phyloP scores from a whole-genome alignment of 495 filamentous ascomycete species.

The Penicillium cosmopolitanum region DNA sequence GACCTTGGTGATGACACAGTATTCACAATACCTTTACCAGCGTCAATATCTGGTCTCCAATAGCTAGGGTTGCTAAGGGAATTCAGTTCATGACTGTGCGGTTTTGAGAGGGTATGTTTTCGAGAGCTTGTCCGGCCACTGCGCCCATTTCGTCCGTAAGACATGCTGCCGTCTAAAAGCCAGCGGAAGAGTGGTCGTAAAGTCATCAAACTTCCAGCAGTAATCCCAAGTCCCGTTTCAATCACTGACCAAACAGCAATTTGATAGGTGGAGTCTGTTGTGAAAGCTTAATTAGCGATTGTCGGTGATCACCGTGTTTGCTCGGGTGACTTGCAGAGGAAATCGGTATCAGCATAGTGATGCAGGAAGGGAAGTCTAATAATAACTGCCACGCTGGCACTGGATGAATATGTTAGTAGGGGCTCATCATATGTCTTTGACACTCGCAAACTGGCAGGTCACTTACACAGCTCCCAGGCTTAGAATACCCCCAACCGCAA shows the following conservation, averaged over 20 bases:
- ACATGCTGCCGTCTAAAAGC: conserved; percentile 18
- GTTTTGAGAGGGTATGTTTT: conserved; percentile 8
- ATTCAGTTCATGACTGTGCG: conserved; percentile 1
- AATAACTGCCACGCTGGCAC: conserved; percentile 35
- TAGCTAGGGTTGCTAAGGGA: conserved; percentile 7
- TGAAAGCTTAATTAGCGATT: neutral
- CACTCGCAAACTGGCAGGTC: too few relatives aligned
- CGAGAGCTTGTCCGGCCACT: neutral
- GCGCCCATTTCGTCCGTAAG: neutral
- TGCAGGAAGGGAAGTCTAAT: conserved; percentile 35
- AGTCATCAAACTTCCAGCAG: conserved; percentile 43
- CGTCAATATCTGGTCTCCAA: conserved; percentile 22
- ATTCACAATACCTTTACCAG: conserved; percentile 10
- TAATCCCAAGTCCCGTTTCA: conserved; percentile 41
- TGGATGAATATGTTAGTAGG: conserved; percentile 17
- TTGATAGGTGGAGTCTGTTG: conserved; percentile 31
- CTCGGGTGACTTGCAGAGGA: conserved; percentile 31
- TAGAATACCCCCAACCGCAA: conserved; percentile 31
- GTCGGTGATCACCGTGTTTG: neutral
- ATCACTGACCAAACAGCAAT: conserved; percentile 41
- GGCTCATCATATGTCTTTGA: neutral
- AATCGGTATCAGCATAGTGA: conserved; percentile 27
- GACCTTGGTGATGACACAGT: conserved; percentile 8
- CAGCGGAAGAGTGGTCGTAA: conserved; percentile 42
- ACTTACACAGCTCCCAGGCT: conserved; percentile 36